Evolutionary conservation across 2,329 filamentous ascomycete species (phyloP), one percentile per base, ranked within the genome.

Genomic region (Penicillium sp.): DNA sequence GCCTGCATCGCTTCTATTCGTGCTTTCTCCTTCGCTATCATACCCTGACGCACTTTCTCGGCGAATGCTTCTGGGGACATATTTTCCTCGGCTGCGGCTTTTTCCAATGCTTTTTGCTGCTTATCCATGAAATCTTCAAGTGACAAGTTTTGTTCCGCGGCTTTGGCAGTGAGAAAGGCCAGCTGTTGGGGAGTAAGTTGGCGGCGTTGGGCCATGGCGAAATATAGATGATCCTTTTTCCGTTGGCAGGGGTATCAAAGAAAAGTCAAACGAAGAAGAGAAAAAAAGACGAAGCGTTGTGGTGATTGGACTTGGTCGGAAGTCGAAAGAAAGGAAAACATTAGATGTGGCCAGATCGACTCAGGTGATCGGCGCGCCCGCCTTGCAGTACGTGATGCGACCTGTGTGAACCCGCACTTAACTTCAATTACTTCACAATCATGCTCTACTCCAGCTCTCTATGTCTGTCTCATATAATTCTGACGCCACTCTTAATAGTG

Each of bases 141-240:
- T n/a, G n/a, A n/a, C n/a, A n/a, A n/a, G n/a, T n/a, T n/a, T n/a
- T n/a, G n/a, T n/a, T n/a, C n/a, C n/a, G n/a, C n/a, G n/a, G n/a
- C n/a, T n/a, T n/a, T n/a, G n/a, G n/a, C n/a, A n/a, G n/a, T n/a
- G n/a, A n/a, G n/a, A n/a, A n/a, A n/a, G n/a, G n/a, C n/a, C n/a
- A n/a, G 90, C 79, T 97, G 92, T 78, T 96, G 89, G 49, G 90
- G 92, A 21, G 88, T 86, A 33, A 91, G 91, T 64, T 67, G 68
- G 53, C 72, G 71, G 35, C 74, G 74, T 50, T 72, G 66, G 49
- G 76, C 74, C 71, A 78, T 76, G 58, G 55, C 55, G 49, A 58
- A 57, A 51, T 53, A 54, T 46, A 47, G 55, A 52, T 45, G 33
- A 54, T 55, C 43, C 8, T 26, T 27, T 35, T 29, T 31, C 31